Evolutionary conservation across 192 early-diverging fungal species (phyloP), one percentile per base, ranked within the genome.

Genomic region (Allomyces arbusculus): DNA sequence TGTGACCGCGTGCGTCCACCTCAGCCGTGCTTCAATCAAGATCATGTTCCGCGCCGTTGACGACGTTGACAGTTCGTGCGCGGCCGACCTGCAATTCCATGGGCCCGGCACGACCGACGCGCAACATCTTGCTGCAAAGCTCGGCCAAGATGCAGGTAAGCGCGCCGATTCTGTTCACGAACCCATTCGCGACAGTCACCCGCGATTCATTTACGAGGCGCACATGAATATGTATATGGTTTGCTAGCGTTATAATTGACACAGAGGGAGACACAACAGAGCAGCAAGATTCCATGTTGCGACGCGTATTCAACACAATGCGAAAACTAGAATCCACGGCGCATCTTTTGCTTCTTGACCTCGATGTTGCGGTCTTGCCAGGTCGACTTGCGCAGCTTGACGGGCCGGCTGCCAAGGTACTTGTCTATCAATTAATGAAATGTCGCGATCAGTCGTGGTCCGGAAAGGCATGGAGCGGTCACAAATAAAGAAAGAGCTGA

Each of bases 401-500:
- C 91, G 4, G 94, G 94, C 61, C 92, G 74, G 68, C 89, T 92
- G 28, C 94, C 94, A 6, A 97, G 87, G 72, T 95, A 97, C 76
- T 97, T 96, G 61, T 87, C 87, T 89, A 72, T 6, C 7, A 69
- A 65, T 63, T 61, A 63, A n/a, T 66, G 62, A 16, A 12, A 8
- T 14, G 14, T 23, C 63, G 4, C 24, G 45, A 62, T 65, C 16
- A 69, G 33, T 40, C 33, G 33, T 40, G 33, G 33, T 40, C 33
- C 33, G 7, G 7, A 40, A 66, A 4, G 11, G 20, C 24, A 70
- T 24, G 61, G 24, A 25, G 8, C 33, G 0, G 33, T n/a, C n/a
- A n/a, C n/a, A 40, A 8, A 7, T 40, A 66, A 43, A 66, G 23
- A 23, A 23, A 67, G 64, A 65, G 45, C 23, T n/a, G 33, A 50